A percentile compares a stretch with the other conserved stretches of the same genome.
Conservation (phyloP, 441 rosid species). For the Euphorbia schlechtendalii region DNA sequence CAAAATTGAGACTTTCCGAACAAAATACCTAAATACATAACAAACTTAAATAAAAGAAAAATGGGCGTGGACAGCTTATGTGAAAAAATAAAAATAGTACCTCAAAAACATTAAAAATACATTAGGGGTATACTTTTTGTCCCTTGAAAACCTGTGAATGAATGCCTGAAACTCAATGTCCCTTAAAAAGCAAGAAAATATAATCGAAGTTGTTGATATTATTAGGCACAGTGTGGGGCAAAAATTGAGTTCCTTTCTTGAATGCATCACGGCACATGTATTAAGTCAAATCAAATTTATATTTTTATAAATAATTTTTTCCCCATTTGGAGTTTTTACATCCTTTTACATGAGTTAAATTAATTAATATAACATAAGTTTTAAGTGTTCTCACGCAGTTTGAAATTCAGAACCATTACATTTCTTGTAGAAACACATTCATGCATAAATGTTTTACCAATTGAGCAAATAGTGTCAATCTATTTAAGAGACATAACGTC, state of each 20-base stretch:
- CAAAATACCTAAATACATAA: too few species aligned
- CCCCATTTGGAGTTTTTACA: too few species aligned
- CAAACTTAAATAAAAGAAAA: too few species aligned
- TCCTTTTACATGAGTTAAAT: too few species aligned
- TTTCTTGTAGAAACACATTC: too few species aligned
- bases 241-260: conserved; percentile 8
- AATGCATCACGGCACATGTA: conserved; percentile 13
- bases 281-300: too few species aligned
- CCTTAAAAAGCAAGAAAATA: conserved; percentile 21
- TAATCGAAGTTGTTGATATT: conserved; percentile 18
- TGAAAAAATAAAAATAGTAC: neutral
- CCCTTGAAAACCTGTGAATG: conserved; percentile 10
- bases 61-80: neutral
- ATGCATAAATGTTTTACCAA: too few species aligned
- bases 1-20: too few species aligned
- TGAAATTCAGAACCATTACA: too few species aligned
- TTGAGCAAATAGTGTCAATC: neutral
- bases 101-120: neutral
- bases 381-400: too few species aligned
- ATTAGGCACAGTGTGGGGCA: conserved; percentile 15
- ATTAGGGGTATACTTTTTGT: neutral
- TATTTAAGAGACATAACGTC: conserved; percentile 13
- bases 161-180: conserved; percentile 13
- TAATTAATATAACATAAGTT: too few species aligned
- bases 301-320: too few species aligned